A percentile compares a stretch with the other conserved stretches of the same genome.
phyloP scores from a whole-genome alignment of 129 eudicot genomes.

The Scalesia atractyloides region DNA sequence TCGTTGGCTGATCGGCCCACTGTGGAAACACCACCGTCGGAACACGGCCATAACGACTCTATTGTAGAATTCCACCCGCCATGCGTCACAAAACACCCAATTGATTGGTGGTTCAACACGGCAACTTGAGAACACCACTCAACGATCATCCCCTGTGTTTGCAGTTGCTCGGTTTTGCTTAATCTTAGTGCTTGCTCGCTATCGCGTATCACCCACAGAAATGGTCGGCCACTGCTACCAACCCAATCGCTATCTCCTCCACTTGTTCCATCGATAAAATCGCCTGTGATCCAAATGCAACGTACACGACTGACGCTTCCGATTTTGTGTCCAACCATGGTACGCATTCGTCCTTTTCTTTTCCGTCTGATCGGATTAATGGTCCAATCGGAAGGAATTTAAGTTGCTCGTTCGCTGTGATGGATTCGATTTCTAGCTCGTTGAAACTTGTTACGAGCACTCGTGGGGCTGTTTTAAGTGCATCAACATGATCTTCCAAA shows the following conservation, averaged over 20 bases:
- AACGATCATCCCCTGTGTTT: slow-evolving; percentile 14
- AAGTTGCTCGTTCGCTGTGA: background rate
- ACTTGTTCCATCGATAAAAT: slow-evolving; percentile 2
- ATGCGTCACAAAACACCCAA: background rate
- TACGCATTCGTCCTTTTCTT: background rate
- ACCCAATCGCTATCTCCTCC: slow-evolving; percentile 15
- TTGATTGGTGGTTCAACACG: slow-evolving; percentile 8
- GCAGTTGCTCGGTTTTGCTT: slow-evolving; percentile 5
- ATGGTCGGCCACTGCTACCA: background rate
- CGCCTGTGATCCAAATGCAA: background rate
- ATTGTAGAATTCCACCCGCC: background rate
- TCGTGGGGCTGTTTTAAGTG: slow-evolving; percentile 8
- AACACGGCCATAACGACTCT: slow-evolving; percentile 8
- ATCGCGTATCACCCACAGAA: slow-evolving; percentile 23
- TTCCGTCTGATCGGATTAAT: background rate
- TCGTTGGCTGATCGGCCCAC: background rate
- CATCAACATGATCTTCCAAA: slow-evolving; percentile 7
- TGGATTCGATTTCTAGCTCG: background rate
- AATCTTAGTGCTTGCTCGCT: slow-evolving; percentile 1
- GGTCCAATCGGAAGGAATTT: slow-evolving; percentile 7
- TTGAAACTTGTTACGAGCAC: slow-evolving; percentile 1
- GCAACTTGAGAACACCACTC: slow-evolving; percentile 3
- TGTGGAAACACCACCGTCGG: slow-evolving; percentile 9
- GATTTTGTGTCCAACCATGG: too few relatives aligned
- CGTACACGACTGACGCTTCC: too few relatives aligned